Conservation (phyloP, 2,329 filamentous ascomycete genomes). For the Sphaceloma murrayae region DNA sequence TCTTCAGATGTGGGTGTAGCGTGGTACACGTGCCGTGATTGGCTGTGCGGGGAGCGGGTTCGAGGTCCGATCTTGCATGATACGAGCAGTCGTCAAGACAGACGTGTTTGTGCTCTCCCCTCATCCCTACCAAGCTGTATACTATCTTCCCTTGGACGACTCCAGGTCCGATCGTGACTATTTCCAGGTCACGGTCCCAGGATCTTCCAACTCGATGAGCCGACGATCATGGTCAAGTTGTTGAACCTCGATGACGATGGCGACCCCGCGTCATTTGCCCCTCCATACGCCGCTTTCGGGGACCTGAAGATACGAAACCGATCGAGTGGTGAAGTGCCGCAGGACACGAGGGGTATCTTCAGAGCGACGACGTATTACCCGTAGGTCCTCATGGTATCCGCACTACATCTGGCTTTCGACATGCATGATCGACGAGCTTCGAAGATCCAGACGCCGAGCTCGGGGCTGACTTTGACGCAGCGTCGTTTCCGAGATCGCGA, state of each 20-base stretch:
- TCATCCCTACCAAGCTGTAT: not conserved
- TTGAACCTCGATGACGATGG: conserved; percentile 15
- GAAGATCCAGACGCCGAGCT: not conserved
- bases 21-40: conserved; percentile 5
- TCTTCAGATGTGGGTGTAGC: too few species aligned
- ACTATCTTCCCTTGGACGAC: not conserved
- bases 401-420: not conserved
- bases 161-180: conserved; percentile 4
- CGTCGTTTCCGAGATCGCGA: conserved; percentile 64
- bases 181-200: not conserved
- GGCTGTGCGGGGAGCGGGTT: conserved; percentile 5
- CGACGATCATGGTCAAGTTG: conserved; percentile 14
- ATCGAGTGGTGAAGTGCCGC: not conserved
- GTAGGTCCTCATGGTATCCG: not conserved
- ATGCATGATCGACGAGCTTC: not conserved
- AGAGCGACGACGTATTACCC: conserved; percentile 12
- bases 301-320: conserved; percentile 6
- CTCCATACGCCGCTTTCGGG: conserved; percentile 4
- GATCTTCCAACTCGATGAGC: not conserved
- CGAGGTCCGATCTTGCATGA: not conserved
- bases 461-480: conserved; percentile 38
- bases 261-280: conserved; percentile 9
- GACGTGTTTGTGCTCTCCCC: conserved; percentile 9
- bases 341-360: conserved; percentile 4
- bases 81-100: conserved; percentile 8